Evolutionary conservation across 495 filamentous ascomycete genomes (phyloP).

Genomic region (Penicillium longicatenatum): DNA sequence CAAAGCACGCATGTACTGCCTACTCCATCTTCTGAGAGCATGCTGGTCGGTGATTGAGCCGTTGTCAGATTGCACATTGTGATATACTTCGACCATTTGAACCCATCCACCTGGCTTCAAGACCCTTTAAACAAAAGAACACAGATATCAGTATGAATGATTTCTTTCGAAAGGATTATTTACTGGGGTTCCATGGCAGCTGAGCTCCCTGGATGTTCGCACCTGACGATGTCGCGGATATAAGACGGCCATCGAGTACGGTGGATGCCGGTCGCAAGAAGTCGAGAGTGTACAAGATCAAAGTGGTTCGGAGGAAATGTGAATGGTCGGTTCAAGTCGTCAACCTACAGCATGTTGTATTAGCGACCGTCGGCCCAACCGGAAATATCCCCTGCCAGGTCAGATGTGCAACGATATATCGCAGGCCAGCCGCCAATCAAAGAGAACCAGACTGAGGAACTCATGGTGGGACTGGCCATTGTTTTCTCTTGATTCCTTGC

Average conservation of each 20-base stretch:
- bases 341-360: conserved; percentile 51
- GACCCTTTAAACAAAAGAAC: conserved; percentile 39
- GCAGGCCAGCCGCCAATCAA: not conserved
- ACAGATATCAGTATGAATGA: conserved; percentile 20
- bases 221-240: conserved; percentile 74
- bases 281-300: conserved; percentile 86
- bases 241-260: conserved; percentile 76
- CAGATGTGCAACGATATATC: not conserved
- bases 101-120: conserved; percentile 78
- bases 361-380: conserved; percentile 25
- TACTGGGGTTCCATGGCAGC: conserved; percentile 1
- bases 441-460: not conserved
- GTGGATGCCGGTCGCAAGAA: conserved; percentile 79
- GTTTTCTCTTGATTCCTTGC: not conserved
- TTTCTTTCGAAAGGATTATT: not conserved
- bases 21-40: conserved; percentile 74
- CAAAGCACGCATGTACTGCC: conserved; percentile 64
- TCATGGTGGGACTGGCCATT: not conserved
- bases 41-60: conserved; percentile 73
- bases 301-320: conserved; percentile 77
- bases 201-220: conserved; percentile 9
- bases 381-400: not conserved
- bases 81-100: conserved; percentile 88
- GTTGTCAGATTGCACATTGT: conserved; percentile 87
- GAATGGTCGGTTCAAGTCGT: conserved; percentile 76